These are phyloP conservation scores for Salinomyces thailandicus DNA, from an alignment of 2,329 filamentous ascomycete genomes.

Conservation along the genomic window DNA sequence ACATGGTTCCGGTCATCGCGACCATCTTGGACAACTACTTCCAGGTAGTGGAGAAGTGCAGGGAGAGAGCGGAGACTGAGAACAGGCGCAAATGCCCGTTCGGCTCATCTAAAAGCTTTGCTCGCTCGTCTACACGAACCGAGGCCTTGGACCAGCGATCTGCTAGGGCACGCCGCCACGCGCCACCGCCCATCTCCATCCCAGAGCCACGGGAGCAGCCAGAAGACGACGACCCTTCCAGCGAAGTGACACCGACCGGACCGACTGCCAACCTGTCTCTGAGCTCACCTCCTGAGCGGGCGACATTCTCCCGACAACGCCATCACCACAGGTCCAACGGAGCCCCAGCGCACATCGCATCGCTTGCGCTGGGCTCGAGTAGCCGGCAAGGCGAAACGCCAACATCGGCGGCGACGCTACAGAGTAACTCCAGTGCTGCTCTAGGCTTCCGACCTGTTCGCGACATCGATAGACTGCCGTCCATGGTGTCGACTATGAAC, in stretches of 20 bases:
- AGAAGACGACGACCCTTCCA: constrained; percentile 40
- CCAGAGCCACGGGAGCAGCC: constrained; percentile 43
- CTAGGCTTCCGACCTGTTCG: constrained; percentile 69
- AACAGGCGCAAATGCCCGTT: constrained; percentile 47
- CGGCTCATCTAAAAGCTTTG: constrained; percentile 27
- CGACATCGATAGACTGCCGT: constrained; percentile 71
- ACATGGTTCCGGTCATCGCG: constrained; percentile 98
- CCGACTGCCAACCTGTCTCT: constrained; percentile 46
- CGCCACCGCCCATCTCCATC: constrained; percentile 77
- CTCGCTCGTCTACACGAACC: constrained; percentile 27
- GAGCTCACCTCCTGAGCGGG: constrained; percentile 61
- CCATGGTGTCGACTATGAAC: constrained; percentile 63
- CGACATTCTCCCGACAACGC: constrained; percentile 50
- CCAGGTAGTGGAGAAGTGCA: constrained; percentile 85
- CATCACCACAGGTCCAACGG: constrained; percentile 39
- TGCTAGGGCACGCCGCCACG: constrained; percentile 55
- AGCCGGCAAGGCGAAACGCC: constrained; percentile 29
- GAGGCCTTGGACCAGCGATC: constrained; percentile 30
- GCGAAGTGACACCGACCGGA: constrained; percentile 51
- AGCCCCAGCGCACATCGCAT: constrained; percentile 22
- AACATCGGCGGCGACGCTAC: constrained; percentile 20
- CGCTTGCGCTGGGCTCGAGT: constrained; percentile 15
- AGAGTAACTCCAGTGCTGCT: constrained; percentile 15
- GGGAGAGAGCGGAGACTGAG: constrained; percentile 75
- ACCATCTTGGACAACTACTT: constrained; percentile 98